These are phyloP conservation scores for Globisporangium splendens DNA, from an alignment of 352 stramenopile species.

Conservation along the genomic window DNA sequence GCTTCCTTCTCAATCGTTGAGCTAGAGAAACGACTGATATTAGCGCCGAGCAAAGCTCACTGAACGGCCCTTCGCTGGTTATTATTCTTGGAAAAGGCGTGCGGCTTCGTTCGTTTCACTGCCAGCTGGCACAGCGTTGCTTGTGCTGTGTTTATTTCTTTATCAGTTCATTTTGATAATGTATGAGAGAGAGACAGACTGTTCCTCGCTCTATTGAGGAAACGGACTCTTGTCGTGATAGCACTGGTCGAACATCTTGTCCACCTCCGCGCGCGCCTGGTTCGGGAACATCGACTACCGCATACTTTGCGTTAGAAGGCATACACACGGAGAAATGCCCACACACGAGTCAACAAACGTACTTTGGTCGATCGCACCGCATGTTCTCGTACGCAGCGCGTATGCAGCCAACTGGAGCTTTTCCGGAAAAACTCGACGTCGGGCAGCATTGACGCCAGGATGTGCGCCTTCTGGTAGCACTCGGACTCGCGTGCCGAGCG, in stretches of 20 bases:
- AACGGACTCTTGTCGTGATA: constrained; percentile 75
- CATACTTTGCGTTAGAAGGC: constrained; percentile 3
- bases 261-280: constrained; percentile 55
- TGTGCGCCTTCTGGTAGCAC: constrained; percentile 72
- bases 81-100: too few relatives aligned
- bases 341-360: constrained; percentile 9
- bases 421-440: constrained; percentile 63
- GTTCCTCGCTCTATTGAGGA: constrained; percentile 4
- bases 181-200: too few relatives aligned
- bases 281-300: constrained; percentile 73
- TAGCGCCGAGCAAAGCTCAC: not conserved
- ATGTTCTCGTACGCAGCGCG: constrained; percentile 69
- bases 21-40: not conserved
- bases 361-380: constrained; percentile 72
- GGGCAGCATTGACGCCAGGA: constrained; percentile 52
- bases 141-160: not conserved
- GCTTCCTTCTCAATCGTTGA: not conserved
- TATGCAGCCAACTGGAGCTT: constrained; percentile 55
- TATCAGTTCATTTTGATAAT: not conserved
- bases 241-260: constrained; percentile 79
- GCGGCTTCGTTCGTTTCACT: too few relatives aligned
- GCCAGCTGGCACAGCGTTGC: too few relatives aligned
- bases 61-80: too few relatives aligned
- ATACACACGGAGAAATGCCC: not conserved
- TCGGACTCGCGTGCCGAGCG: constrained; percentile 78